These are phyloP conservation scores for Botrytis byssoidea DNA, from an alignment of 2,329 filamentous ascomycete species.

Conservation along the genomic window DNA sequence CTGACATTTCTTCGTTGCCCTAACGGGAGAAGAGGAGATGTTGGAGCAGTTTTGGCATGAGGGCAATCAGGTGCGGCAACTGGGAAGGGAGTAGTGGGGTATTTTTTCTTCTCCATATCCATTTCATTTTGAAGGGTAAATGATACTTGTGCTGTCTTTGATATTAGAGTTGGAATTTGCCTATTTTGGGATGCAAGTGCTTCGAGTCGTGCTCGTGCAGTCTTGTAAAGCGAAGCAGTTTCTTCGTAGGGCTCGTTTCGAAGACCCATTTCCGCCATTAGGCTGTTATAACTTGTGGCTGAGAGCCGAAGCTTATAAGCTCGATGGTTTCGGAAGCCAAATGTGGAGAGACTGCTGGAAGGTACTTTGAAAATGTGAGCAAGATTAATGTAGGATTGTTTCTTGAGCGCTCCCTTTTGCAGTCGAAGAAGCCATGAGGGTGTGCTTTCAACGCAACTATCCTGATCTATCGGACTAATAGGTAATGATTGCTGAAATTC, in stretches of 20 bases:
- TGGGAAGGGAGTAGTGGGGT: conserved; percentile 11
- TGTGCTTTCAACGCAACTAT: background rate
- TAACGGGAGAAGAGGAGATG: background rate
- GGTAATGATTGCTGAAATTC: conserved; percentile 22
- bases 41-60: background rate
- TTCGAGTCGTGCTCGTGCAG: conserved; percentile 13
- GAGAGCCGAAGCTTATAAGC: conserved; percentile 23
- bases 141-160: background rate
- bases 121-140: background rate
- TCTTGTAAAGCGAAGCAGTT: conserved; percentile 12
- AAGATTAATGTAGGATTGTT: conserved; percentile 28
- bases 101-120: conserved; percentile 1
- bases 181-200: conserved; percentile 1
- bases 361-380: conserved; percentile 25
- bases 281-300: conserved; percentile 20
- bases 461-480: conserved; percentile 21
- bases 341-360: conserved; percentile 12
- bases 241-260: conserved; percentile 18
- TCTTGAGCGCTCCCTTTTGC: conserved; percentile 23
- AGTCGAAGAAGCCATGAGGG: conserved; percentile 23
- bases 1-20: conserved; percentile 4
- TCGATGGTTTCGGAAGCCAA: conserved; percentile 1
- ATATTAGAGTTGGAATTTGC: background rate
- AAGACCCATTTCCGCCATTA: conserved; percentile 21
- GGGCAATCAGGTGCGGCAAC: background rate